Evolutionary conservation across 768 basidiomycete species (phyloP).

Genomic region (Termitomyces eurrhizus): DNA sequence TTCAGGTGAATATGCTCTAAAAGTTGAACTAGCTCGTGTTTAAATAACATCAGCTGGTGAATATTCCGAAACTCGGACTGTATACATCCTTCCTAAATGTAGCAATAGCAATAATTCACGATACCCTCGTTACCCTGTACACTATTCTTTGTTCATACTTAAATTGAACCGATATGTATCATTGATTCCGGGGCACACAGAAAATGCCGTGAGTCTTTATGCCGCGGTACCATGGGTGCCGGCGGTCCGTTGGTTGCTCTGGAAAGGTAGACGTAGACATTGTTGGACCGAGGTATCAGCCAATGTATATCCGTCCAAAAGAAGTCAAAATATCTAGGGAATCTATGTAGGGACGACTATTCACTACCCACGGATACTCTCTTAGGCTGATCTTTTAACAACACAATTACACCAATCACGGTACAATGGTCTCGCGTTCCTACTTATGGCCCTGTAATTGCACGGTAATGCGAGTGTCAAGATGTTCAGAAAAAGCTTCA

Average conservation of each 20-base stretch:
- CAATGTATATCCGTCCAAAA: not conserved
- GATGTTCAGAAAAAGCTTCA: no score
- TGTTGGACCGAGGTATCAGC: not conserved
- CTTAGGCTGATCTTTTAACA: not conserved
- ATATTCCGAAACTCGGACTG: not conserved
- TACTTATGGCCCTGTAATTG: no score
- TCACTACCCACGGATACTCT: not conserved
- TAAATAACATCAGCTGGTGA: not conserved
- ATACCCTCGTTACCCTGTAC: not conserved
- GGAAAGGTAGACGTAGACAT: no score
- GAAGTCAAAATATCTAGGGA: not conserved
- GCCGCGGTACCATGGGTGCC: no score
- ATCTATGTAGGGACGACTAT: not conserved
- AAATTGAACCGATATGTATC: not conserved
- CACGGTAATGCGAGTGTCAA: no score
- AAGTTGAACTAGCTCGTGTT: slow-evolving; percentile 9
- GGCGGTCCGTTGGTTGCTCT: no score
- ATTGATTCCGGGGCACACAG: not conserved
- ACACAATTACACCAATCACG: not conserved
- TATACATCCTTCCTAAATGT: not conserved
- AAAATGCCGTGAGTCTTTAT: no score
- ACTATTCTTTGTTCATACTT: no score
- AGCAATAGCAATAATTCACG: not conserved
- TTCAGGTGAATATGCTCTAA: slow-evolving; percentile 11
- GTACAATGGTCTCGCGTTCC: no score